Conservation (phyloP, 2,329 filamentous ascomycete species). For the Arthrobotrys entomopaga region DNA sequence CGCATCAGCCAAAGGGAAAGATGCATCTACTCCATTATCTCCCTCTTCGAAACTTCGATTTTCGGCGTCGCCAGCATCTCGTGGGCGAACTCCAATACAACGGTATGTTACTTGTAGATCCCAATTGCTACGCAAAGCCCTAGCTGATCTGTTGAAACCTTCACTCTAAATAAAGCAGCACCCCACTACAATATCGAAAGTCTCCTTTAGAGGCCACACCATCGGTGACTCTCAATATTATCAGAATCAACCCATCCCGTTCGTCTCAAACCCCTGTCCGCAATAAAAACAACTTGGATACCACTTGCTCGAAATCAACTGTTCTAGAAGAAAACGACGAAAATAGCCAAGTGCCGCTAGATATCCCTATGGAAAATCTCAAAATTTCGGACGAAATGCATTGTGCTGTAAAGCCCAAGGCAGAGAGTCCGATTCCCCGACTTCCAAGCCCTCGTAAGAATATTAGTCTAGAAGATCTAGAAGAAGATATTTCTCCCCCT, state of each 20-base stretch:
- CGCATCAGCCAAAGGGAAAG: background rate
- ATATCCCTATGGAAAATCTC: background rate
- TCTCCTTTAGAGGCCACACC: background rate
- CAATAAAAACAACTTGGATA: no score
- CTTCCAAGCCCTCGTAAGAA: background rate
- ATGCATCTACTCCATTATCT: background rate
- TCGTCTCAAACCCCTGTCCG: background rate
- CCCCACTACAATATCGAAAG: background rate
- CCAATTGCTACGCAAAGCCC: background rate
- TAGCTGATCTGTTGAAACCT: background rate
- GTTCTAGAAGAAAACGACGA: background rate
- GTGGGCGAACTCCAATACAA: background rate
- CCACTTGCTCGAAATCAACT: background rate
- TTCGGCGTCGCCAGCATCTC: background rate
- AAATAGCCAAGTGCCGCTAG: background rate
- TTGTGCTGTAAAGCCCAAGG: background rate
- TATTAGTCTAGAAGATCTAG: no score
- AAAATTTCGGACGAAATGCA: background rate
- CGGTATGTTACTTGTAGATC: background rate
- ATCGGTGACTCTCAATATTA: slow-evolving; percentile 32
- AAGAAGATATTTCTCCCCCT: no score
- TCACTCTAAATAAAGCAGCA: background rate
- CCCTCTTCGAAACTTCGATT: background rate
- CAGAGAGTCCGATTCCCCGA: background rate
- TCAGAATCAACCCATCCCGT: background rate